These are phyloP conservation scores for Pancytospora philotis DNA, from an alignment of 371 early-diverging fungal species.

Conservation along the genomic window DNA sequence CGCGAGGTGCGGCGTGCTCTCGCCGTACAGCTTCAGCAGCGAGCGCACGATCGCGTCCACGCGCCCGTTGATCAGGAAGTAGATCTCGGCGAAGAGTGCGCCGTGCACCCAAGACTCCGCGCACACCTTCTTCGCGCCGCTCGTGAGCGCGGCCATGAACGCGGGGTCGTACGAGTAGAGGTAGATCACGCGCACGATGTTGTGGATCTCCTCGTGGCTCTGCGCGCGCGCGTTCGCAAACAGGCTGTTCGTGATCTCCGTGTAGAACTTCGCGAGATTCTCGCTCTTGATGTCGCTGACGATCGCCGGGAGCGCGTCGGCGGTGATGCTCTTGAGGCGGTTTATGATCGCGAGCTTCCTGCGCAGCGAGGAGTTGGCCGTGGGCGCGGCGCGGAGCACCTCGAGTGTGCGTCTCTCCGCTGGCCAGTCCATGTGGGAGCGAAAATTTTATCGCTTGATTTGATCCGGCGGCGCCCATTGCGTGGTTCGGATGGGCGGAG, in stretches of 20 bases:
- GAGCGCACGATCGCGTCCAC: background rate
- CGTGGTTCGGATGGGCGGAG: background rate
- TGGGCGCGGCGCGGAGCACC: background rate
- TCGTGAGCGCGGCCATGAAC: background rate
- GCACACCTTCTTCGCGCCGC: background rate
- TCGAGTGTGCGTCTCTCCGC: slow-evolving; percentile 16
- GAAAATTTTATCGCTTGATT: background rate
- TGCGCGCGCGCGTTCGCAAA: background rate
- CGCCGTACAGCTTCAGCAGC: background rate
- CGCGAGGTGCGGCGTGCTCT: background rate
- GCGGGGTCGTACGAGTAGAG: slow-evolving; percentile 12
- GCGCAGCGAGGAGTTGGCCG: slow-evolving; percentile 26
- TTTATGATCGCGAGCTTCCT: slow-evolving; percentile 45
- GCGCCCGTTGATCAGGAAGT: slow-evolving; percentile 5
- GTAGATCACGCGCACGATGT: slow-evolving; percentile 13
- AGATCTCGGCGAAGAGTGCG: slow-evolving; percentile 4
- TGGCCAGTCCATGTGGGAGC: slow-evolving; percentile 11
- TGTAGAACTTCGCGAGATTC: slow-evolving; percentile 41
- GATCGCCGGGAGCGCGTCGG: slow-evolving; percentile 5
- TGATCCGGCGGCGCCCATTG: background rate
- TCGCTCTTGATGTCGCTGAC: slow-evolving; percentile 18
- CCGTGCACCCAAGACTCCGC: slow-evolving; percentile 1
- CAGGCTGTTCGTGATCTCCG: slow-evolving; percentile 31
- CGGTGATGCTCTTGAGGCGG: slow-evolving; percentile 18
- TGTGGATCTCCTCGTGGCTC: slow-evolving; percentile 9